Evolutionary conservation across 495 filamentous ascomycete species (phyloP).

Genomic region (Neurospora cerealis): DNA sequence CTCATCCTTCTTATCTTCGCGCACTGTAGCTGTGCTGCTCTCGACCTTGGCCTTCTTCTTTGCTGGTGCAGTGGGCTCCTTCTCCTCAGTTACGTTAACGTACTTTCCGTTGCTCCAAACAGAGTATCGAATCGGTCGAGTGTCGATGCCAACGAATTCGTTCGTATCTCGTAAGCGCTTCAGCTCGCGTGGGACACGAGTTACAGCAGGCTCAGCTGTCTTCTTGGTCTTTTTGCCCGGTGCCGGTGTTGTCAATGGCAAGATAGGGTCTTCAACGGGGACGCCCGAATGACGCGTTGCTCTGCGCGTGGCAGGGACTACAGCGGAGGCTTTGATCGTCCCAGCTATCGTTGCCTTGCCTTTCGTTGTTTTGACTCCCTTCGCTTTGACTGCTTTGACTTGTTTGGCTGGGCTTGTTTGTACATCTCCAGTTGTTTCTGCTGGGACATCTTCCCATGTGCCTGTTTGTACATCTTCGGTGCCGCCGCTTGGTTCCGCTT

Average conservation of each 20-base stretch:
- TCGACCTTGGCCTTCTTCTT: slow-evolving; percentile 35
- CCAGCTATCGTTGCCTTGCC: not conserved
- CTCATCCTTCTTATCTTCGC: not conserved
- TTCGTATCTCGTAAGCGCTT: slow-evolving; percentile 41
- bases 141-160: slow-evolving; percentile 44
- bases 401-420: not conserved
- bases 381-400: not conserved
- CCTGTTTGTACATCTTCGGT: not conserved
- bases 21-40: not conserved
- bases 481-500: not conserved
- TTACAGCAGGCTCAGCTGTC: slow-evolving; percentile 28
- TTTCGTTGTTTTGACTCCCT: not conserved
- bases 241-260: slow-evolving; percentile 28
- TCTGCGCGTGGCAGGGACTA: slow-evolving; percentile 23
- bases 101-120: slow-evolving; percentile 49
- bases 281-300: slow-evolving; percentile 34
- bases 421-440: not conserved
- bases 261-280: slow-evolving; percentile 33
- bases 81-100: slow-evolving; percentile 20
- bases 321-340: slow-evolving; percentile 8
- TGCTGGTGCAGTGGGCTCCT: slow-evolving; percentile 20
- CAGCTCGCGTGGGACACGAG: slow-evolving; percentile 36
- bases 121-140: slow-evolving; percentile 35
- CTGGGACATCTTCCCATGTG: not conserved
- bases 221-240: slow-evolving; percentile 37